phyloP scores from a whole-genome alignment of 495 filamentous ascomycete genomes.

The Parathielavia appendiculata region DNA sequence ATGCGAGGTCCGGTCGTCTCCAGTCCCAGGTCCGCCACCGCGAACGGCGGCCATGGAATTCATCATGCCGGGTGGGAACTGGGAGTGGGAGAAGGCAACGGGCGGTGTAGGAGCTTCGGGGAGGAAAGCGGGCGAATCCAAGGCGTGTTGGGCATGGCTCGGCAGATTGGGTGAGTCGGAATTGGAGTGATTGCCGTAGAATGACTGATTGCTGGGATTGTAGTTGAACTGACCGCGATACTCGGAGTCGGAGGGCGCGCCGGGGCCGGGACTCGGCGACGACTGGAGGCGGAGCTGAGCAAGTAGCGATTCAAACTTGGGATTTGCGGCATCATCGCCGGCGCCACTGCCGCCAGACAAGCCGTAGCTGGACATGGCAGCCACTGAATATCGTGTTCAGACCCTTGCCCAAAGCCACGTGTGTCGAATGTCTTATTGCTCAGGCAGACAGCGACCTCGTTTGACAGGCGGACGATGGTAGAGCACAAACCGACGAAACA shows the following conservation, averaged over 20 bases:
- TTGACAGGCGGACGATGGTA: conserved; percentile 6
- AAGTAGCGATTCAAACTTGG: conserved; percentile 32
- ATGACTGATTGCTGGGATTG: conserved; percentile 34
- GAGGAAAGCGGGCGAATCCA: conserved; percentile 40
- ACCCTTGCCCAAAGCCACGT: background rate
- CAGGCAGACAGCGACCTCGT: background rate
- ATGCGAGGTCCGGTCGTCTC: conserved; percentile 59
- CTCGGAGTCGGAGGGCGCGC: conserved; percentile 16
- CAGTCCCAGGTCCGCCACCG: conserved; percentile 38
- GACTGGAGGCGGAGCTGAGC: conserved; percentile 36
- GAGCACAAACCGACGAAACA: background rate
- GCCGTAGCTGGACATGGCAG: conserved; percentile 43
- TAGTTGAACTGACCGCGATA: conserved; percentile 28
- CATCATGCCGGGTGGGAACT: conserved; percentile 38
- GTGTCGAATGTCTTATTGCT: background rate
- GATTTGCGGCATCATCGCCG: conserved; percentile 25
- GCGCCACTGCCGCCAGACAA: conserved; percentile 33
- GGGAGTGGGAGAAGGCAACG: conserved; percentile 37
- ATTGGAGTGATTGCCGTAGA: conserved; percentile 34
- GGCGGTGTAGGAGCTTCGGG: conserved; percentile 48
- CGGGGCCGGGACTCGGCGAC: conserved; percentile 29
- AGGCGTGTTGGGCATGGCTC: conserved; percentile 21
- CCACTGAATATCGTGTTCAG: background rate
- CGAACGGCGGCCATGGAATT: conserved; percentile 41
- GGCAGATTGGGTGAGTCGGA: conserved; percentile 31